Percentiles rank a stretch among this genome's conserved stretches.
These are phyloP conservation scores for Pseudognaphalium luteoalbum DNA, from an alignment of 129 eudicot genomes.

Conservation along the genomic window DNA sequence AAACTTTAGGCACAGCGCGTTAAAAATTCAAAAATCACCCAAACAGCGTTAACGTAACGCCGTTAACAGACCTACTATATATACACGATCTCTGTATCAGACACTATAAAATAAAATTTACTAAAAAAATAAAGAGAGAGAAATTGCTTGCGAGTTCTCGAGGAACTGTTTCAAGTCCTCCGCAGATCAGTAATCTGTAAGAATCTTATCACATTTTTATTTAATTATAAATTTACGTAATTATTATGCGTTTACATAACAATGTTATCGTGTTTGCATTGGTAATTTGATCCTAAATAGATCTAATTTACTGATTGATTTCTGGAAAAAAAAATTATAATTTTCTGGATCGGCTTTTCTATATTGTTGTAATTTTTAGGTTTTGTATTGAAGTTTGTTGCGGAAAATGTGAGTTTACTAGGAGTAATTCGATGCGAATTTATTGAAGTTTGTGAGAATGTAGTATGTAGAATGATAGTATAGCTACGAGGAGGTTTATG, in stretches of 20 bases:
- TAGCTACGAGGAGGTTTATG: not conserved
- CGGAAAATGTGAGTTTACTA: not conserved
- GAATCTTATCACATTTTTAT: constrained; percentile 25
- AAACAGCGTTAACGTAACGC: constrained; percentile 33
- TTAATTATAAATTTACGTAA: constrained; percentile 1
- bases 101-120: not conserved
- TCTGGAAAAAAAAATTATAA: not conserved
- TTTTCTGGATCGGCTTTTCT: constrained; percentile 24
- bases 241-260: not conserved
- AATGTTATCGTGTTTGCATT: not conserved
- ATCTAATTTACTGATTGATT: constrained; percentile 18
- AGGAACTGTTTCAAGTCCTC: constrained; percentile 28
- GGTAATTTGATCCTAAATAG: constrained; percentile 21
- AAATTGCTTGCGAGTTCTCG: constrained; percentile 23
- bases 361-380: not conserved
- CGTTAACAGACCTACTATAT: constrained; percentile 29
- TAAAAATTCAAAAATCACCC: constrained; percentile 32
- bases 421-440: not conserved
- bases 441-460: constrained; percentile 16
- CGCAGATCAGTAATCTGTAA: constrained; percentile 25
- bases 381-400: constrained; percentile 8
- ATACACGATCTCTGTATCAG: constrained; percentile 15
- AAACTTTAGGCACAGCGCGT: constrained; percentile 34
- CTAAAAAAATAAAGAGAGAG: constrained; percentile 30
- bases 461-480: not conserved